A percentile compares a stretch with the other conserved stretches of the same genome.
These are phyloP conservation scores for Cryomyces antarcticus DNA, from an alignment of 495 filamentous ascomycete species.

Conservation along the genomic window DNA sequence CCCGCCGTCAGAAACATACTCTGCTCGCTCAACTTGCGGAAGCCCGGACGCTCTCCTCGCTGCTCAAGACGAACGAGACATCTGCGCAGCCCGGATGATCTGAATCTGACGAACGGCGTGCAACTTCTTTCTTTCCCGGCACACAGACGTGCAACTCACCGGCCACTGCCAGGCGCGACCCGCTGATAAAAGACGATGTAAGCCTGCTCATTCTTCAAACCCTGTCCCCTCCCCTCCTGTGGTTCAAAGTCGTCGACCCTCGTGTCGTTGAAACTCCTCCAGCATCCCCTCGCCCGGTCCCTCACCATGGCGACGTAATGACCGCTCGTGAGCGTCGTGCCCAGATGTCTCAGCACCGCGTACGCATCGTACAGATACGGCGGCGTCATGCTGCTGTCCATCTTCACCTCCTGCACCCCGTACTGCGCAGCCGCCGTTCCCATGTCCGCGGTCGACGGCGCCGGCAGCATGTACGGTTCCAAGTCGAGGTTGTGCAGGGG, in stretches of 20 bases:
- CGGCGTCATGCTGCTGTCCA: constrained; percentile 32
- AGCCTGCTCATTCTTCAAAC: constrained; percentile 40
- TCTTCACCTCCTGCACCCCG: constrained; percentile 3
- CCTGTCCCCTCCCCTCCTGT: constrained; percentile 23
- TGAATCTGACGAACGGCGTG: too few species aligned
- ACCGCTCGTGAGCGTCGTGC: constrained; percentile 38
- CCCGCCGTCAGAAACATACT: too few species aligned
- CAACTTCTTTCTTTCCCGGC: too few species aligned
- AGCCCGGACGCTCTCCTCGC: too few species aligned
- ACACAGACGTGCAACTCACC: too few species aligned
- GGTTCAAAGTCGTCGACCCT: constrained; percentile 37
- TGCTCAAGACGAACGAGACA: too few species aligned
- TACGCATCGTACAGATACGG: constrained; percentile 57
- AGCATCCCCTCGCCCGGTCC: constrained; percentile 37
- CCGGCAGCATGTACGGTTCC: constrained; percentile 33
- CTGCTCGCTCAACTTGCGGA: too few species aligned
- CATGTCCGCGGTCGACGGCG: constrained; percentile 13
- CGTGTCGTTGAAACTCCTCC: constrained; percentile 48
- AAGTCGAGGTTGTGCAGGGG: constrained; percentile 44
- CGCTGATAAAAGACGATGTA: constrained; percentile 44
- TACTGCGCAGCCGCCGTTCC: constrained; percentile 5
- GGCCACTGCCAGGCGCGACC: too few species aligned
- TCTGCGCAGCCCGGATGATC: too few species aligned
- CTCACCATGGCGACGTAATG: constrained; percentile 50
- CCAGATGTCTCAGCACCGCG: constrained; percentile 47